Percentiles rank a stretch among this genome's conserved stretches.
Evolutionary conservation across 2,329 filamentous ascomycete species (phyloP).

Genomic region (Pseudocercospora eumusae): DNA sequence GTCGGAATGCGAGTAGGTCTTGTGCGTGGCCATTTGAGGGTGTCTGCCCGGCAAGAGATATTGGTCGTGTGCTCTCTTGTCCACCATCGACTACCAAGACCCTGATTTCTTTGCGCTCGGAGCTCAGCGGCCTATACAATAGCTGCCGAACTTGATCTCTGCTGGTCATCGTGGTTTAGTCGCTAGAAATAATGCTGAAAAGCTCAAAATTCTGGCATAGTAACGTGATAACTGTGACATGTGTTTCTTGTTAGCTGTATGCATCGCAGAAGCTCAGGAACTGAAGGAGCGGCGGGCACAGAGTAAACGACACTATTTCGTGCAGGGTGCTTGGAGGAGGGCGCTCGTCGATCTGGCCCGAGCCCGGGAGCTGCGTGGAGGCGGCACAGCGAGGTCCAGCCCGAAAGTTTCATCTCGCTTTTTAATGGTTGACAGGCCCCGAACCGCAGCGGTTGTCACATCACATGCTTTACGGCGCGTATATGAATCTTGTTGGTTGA

Average conservation of each 20-base stretch:
- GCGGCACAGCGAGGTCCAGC: neutral
- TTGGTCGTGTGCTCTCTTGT: neutral
- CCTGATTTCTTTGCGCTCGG: slow-evolving; percentile 7
- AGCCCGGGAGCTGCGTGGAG: neutral
- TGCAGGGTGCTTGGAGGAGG: neutral
- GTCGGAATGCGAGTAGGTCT: neutral
- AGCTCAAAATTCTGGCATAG: neutral
- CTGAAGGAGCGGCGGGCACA: neutral
- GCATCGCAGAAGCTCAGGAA: neutral
- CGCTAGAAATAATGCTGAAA: neutral
- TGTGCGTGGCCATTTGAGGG: neutral
- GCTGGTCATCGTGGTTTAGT: neutral
- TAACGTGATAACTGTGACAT: neutral
- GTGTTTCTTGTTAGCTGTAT: neutral
- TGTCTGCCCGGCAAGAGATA: neutral
- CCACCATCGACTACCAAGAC: neutral
- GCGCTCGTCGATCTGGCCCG: neutral
- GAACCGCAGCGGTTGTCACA: neutral
- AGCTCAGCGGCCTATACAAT: neutral
- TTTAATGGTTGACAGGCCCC: neutral
- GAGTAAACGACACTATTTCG: neutral
- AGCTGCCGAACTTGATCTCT: slow-evolving; percentile 1
- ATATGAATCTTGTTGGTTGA: slow-evolving; percentile 1
- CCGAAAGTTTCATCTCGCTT: slow-evolving; percentile 4
- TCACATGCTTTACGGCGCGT: slow-evolving; percentile 2